phyloP scores from a whole-genome alignment of 306 rosid genomes.

The Vigna angularis region DNA sequence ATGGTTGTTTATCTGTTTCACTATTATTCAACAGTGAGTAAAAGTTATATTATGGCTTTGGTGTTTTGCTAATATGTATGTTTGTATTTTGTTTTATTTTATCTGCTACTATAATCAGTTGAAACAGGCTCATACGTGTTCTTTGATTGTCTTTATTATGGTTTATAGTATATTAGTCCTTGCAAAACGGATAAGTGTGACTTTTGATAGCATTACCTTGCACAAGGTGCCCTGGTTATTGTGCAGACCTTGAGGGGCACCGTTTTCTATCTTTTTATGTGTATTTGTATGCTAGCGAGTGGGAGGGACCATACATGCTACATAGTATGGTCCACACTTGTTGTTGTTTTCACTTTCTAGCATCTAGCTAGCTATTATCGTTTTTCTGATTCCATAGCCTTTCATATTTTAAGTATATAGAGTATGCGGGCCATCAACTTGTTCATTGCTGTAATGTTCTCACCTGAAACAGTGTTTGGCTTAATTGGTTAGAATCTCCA shows the following conservation, averaged over 20 bases:
- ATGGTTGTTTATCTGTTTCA: not conserved
- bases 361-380: slow-evolving; percentile 21
- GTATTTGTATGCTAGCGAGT: slow-evolving; percentile 34
- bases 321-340: slow-evolving; percentile 58
- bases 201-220: slow-evolving; percentile 53
- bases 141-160: slow-evolving; percentile 2
- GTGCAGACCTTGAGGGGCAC: slow-evolving; percentile 58
- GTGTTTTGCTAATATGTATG: not conserved
- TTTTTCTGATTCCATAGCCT: slow-evolving; percentile 15
- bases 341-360: not conserved
- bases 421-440: slow-evolving; percentile 51
- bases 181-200: slow-evolving; percentile 50
- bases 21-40: slow-evolving; percentile 21
- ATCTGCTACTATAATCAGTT: not conserved
- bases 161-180: not conserved
- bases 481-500: not conserved
- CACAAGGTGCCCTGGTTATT: slow-evolving; percentile 51
- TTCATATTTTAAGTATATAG: slow-evolving; percentile 29
- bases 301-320: slow-evolving; percentile 66
- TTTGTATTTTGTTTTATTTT: not conserved
- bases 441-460: slow-evolving; percentile 41
- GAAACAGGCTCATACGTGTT: not conserved
- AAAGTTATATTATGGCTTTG: not conserved
- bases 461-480: slow-evolving; percentile 41
- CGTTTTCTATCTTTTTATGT: not conserved